Percentiles rank a stretch among this genome's conserved stretches.
Evolutionary conservation across 2,329 filamentous ascomycete species (phyloP).

Genomic region (Emergomyces orientalis): DNA sequence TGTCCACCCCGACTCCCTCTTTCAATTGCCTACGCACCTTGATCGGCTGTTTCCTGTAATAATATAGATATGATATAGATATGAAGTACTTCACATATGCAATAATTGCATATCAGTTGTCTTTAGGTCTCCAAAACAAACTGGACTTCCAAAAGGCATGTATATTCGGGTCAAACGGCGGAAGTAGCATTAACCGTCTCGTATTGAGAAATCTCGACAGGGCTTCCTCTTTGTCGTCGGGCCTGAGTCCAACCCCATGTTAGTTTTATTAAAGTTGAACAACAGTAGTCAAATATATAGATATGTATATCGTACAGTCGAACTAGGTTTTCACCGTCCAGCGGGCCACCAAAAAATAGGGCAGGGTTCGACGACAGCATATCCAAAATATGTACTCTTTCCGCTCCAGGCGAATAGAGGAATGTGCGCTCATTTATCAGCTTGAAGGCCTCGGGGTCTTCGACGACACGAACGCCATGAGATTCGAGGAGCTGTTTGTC

Average conservation of each 20-base stretch:
- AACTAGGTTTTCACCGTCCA: conserved; percentile 20
- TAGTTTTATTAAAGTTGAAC: conserved; percentile 1
- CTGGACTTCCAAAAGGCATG: conserved; percentile 33
- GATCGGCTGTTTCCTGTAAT: not conserved
- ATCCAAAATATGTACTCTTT: conserved; percentile 43
- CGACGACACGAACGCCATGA: conserved; percentile 30
- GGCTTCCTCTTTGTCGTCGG: conserved; percentile 19
- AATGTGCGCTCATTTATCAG: conserved; percentile 43
- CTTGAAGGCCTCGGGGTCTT: conserved; percentile 45
- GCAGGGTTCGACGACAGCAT: conserved; percentile 43
- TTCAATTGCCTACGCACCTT: not conserved
- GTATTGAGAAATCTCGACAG: conserved; percentile 18
- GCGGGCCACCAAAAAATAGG: conserved; percentile 48
- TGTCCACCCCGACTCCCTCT: not conserved
- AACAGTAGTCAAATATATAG: not conserved
- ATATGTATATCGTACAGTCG: conserved; percentile 5
- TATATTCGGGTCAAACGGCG: conserved; percentile 25
- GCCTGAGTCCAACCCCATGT: not conserved
- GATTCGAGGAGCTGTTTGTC: conserved; percentile 31
- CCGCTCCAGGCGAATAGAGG: conserved; percentile 53
- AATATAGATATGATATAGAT: too few relatives aligned
- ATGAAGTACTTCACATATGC: not conserved
- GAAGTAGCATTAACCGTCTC: conserved; percentile 21
- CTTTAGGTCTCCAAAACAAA: conserved; percentile 23
- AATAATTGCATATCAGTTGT: conserved; percentile 7